A percentile compares a stretch with the other conserved stretches of the same genome.
These are phyloP conservation scores for Chlorella sp. DNA, from an alignment of 139 green algal genomes.

Conservation along the genomic window DNA sequence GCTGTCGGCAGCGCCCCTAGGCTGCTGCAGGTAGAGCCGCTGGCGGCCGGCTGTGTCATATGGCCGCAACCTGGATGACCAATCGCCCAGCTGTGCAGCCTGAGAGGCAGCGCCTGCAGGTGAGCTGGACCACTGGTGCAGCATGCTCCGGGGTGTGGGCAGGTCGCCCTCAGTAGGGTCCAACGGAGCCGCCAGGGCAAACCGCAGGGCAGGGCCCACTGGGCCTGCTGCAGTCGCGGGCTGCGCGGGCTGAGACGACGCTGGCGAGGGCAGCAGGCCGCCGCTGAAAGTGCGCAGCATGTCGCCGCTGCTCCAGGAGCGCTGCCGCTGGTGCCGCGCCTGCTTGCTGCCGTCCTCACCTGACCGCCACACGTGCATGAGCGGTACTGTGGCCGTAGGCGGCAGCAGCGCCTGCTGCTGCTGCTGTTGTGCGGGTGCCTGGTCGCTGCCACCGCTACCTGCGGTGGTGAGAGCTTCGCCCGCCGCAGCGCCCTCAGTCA, in stretches of 20 bases:
- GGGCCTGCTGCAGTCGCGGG: not conserved
- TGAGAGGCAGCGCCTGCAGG: not conserved
- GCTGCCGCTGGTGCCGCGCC: not conserved
- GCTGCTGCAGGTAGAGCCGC: constrained; percentile 32
- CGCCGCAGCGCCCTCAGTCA: not conserved
- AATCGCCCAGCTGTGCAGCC: not conserved
- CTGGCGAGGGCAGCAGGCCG: not conserved
- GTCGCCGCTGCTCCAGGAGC: constrained; percentile 27
- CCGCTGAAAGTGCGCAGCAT: constrained; percentile 27
- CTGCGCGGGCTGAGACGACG: not conserved
- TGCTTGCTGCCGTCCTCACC: not conserved
- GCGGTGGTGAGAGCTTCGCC: not conserved
- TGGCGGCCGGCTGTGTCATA: constrained; percentile 4
- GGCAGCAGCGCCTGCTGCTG: constrained; percentile 5
- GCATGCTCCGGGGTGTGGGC: not conserved
- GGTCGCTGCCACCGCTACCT: not conserved
- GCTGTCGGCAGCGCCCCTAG: not conserved
- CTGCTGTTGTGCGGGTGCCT: not conserved
- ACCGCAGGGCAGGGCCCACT: constrained; percentile 6
- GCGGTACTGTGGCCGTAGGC: constrained; percentile 12
- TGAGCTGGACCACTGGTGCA: not conserved
- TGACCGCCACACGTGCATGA: constrained; percentile 30
- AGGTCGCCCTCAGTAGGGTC: not conserved
- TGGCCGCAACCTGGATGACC: not conserved
- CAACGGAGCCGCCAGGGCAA: not conserved